Conservation (phyloP, 192 early-diverging fungal species). For the Dimargaris xerosporica region DNA sequence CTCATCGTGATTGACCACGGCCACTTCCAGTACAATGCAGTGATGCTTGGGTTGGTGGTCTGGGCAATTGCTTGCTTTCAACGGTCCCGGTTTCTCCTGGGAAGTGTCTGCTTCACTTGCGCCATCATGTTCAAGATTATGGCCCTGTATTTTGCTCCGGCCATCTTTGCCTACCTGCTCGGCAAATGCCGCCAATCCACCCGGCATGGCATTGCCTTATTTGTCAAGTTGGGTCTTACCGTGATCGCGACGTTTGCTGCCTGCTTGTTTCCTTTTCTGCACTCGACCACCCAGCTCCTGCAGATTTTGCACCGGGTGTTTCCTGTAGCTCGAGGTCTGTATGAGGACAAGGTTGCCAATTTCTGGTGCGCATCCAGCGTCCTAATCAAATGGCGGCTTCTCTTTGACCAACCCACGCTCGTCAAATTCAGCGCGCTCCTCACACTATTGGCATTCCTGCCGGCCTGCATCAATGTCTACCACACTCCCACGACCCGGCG, state of each 20-base stretch:
- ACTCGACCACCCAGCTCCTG: slow-evolving; percentile 35
- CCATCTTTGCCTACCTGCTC: slow-evolving; percentile 80
- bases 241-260: slow-evolving; percentile 56
- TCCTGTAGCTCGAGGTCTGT: slow-evolving; percentile 82
- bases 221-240: slow-evolving; percentile 53
- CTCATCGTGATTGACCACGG: slow-evolving; percentile 91
- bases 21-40: slow-evolving; percentile 94
- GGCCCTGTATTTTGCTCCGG: slow-evolving; percentile 85
- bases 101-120: slow-evolving; percentile 67
- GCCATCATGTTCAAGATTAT: slow-evolving; percentile 91
- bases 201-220: slow-evolving; percentile 16
- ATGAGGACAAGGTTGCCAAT: slow-evolving; percentile 98
- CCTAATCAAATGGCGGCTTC: slow-evolving; percentile 59
- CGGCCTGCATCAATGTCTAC: slow-evolving; percentile 52
- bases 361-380: slow-evolving; percentile 90
- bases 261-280: slow-evolving; percentile 54
- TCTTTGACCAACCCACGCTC: slow-evolving; percentile 41
- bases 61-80: slow-evolving; percentile 57
- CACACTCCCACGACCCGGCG: slow-evolving; percentile 25
- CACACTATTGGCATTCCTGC: slow-evolving; percentile 56
- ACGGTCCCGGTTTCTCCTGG: slow-evolving; percentile 42
- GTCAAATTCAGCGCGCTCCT: slow-evolving; percentile 48
- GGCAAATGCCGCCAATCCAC: slow-evolving; percentile 43
- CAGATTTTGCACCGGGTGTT: slow-evolving; percentile 80
- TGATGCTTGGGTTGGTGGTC: slow-evolving; percentile 87